A percentile compares a stretch with the other conserved stretches of the same genome.
phyloP scores from a whole-genome alignment of 306 rosid species.

The Castanopsis chinensis region DNA sequence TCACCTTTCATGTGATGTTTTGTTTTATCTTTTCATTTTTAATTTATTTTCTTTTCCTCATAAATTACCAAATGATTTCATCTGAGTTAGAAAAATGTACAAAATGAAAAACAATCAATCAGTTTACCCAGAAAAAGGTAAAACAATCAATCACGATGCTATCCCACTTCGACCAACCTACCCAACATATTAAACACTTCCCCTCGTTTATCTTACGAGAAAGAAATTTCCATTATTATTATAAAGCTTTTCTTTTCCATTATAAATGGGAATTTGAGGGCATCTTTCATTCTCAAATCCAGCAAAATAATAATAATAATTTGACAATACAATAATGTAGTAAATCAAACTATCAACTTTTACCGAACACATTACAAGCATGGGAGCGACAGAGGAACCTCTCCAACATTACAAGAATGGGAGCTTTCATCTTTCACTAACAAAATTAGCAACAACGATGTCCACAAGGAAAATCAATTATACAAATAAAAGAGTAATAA shows the following conservation, averaged over 20 bases:
- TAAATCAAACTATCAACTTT: too few species aligned
- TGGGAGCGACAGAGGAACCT: too few species aligned
- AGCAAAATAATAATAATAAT: too few species aligned
- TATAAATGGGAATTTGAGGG: too few species aligned
- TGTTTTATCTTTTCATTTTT: not conserved
- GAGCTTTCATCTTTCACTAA: not conserved
- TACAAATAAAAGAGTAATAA: constrained; percentile 25
- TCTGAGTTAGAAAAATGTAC: not conserved
- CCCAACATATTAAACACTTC: too few species aligned
- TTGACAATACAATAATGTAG: too few species aligned
- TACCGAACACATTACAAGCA: too few species aligned
- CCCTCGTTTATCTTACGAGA: too few species aligned
- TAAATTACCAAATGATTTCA: not conserved
- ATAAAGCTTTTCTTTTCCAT: too few species aligned
- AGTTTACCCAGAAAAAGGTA: not conserved
- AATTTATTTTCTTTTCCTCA: not conserved
- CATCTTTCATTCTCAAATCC: too few species aligned
- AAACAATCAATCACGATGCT: not conserved
- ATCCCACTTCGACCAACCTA: not conserved
- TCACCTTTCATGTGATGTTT: not conserved
- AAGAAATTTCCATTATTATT: too few species aligned
- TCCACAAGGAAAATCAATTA: constrained; percentile 12
- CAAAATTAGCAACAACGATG: not conserved
- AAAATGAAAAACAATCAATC: not conserved
- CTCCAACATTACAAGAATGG: too few species aligned